Evolutionary conservation across 805 yeast species (phyloP).

Genomic region (Candida morakotiae): DNA sequence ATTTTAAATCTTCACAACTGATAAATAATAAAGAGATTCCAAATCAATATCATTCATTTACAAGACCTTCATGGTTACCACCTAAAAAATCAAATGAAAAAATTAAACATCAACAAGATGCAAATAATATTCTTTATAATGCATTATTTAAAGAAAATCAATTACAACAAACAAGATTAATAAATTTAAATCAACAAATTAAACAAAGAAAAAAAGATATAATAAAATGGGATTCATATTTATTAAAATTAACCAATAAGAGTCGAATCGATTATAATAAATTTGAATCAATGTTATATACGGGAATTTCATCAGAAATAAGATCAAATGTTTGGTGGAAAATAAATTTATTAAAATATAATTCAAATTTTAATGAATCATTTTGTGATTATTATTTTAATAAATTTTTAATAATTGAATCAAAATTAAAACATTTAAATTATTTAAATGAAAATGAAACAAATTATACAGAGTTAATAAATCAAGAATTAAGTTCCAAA

Average conservation of each 20-base stretch:
- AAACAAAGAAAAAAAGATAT: slow-evolving; percentile 34
- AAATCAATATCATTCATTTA: slow-evolving; percentile 32
- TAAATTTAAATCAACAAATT: slow-evolving; percentile 25
- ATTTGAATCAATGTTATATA: slow-evolving; percentile 4
- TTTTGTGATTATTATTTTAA: slow-evolving; percentile 13
- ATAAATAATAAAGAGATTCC: not conserved
- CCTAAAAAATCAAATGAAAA: slow-evolving; percentile 57
- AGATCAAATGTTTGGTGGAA: slow-evolving; percentile 51
- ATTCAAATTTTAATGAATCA: slow-evolving; percentile 8
- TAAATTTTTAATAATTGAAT: slow-evolving; percentile 1
- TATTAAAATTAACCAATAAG: slow-evolving; percentile 9
- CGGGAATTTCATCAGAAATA: slow-evolving; percentile 14
- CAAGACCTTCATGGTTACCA: slow-evolving; percentile 65
- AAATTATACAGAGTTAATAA: not conserved
- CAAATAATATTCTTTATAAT: slow-evolving; percentile 38
- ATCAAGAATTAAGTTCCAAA: not conserved
- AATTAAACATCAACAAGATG: slow-evolving; percentile 50
- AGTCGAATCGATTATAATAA: slow-evolving; percentile 2
- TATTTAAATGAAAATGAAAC: not conserved
- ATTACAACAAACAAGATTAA: slow-evolving; percentile 24
- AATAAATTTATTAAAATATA: slow-evolving; percentile 7
- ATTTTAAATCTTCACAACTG: slow-evolving; percentile 14
- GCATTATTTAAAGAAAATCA: slow-evolving; percentile 39
- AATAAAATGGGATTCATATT: slow-evolving; percentile 15
- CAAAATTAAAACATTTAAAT: slow-evolving; percentile 6